A percentile compares a stretch with the other conserved stretches of the same genome.
Conservation (phyloP, 2,329 filamentous ascomycete genomes). For the Calonectria henricotiae region DNA sequence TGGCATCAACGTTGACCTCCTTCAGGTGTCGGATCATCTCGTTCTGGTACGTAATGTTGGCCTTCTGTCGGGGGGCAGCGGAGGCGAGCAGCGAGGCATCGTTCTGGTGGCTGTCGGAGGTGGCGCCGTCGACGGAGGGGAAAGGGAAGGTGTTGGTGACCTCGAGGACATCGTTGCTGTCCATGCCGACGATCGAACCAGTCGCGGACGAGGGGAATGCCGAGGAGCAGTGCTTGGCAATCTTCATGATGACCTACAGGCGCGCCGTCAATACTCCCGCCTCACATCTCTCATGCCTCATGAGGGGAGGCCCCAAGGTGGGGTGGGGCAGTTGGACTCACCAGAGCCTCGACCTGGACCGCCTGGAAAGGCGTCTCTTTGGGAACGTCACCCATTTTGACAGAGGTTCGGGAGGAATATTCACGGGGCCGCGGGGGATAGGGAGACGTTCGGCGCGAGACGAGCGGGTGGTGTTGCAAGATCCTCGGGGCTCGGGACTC, state of each 20-base stretch:
- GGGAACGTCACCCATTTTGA: constrained; percentile 72
- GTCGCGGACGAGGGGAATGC: constrained; percentile 92
- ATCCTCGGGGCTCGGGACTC: constrained; percentile 50
- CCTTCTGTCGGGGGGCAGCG: constrained; percentile 92
- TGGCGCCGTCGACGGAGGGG: constrained; percentile 83
- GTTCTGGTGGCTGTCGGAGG: constrained; percentile 82
- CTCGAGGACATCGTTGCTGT: constrained; percentile 85
- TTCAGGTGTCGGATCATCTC: constrained; percentile 98
- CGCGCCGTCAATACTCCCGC: constrained; percentile 43
- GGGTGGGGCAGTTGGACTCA: constrained; percentile 69
- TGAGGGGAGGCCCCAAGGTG: constrained; percentile 55
- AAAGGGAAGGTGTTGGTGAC: constrained; percentile 97
- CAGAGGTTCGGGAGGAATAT: constrained; percentile 48
- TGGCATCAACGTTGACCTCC: constrained; percentile 98
- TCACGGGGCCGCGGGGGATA: constrained; percentile 48
- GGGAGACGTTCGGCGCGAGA: constrained; percentile 50
- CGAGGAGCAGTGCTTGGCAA: constrained; percentile 94
- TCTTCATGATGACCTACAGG: constrained; percentile 92
- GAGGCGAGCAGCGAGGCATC: constrained; percentile 84
- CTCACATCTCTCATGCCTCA: constrained; percentile 48
- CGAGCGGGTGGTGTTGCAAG: constrained; percentile 53
- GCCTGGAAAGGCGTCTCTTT: constrained; percentile 85
- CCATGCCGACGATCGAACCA: constrained; percentile 94
- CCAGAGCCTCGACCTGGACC: constrained; percentile 95
- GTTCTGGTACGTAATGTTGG: constrained; percentile 88